Evolutionary conservation across 306 rosid genomes (phyloP).

Genomic region (Prosopis cineraria): DNA sequence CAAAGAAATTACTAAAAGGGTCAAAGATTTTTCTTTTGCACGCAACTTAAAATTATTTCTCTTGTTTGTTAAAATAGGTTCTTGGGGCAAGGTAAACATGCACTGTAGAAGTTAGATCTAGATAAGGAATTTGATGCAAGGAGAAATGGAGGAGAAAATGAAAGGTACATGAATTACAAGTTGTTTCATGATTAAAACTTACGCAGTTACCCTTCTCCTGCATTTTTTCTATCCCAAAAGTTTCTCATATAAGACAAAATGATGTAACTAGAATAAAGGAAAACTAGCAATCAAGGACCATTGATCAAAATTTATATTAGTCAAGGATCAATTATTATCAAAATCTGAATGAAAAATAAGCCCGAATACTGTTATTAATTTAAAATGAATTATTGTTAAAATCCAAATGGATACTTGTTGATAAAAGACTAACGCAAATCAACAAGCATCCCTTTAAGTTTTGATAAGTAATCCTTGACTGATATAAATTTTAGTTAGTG

Average conservation of each 20-base stretch:
- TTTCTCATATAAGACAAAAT: not conserved
- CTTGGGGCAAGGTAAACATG: conserved; percentile 82
- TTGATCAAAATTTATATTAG: too few species aligned
- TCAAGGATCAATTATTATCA: too few species aligned
- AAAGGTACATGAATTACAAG: conserved; percentile 35
- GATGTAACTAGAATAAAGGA: too few species aligned
- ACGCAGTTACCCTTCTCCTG: not conserved
- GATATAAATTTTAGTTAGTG: too few species aligned
- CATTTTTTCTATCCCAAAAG: not conserved
- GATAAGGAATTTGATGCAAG: conserved; percentile 69
- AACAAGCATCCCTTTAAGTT: too few species aligned
- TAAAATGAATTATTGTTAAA: too few species aligned
- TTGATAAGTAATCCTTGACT: too few species aligned
- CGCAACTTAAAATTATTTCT: conserved; percentile 25
- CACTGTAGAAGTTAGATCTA: conserved; percentile 82
- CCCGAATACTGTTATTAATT: too few species aligned
- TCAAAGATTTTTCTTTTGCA: not conserved
- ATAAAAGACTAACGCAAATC: too few species aligned
- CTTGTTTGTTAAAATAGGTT: conserved; percentile 58
- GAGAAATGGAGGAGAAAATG: conserved; percentile 48
- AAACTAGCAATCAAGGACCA: too few species aligned
- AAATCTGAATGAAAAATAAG: too few species aligned
- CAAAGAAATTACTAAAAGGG: not conserved
- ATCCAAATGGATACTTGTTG: too few species aligned
- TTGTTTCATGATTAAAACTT: not conserved